Evolutionary conservation across 345 rosid species (phyloP), one percentile per base, ranked within the genome.

Genomic region (Cardamine resedifolia): DNA sequence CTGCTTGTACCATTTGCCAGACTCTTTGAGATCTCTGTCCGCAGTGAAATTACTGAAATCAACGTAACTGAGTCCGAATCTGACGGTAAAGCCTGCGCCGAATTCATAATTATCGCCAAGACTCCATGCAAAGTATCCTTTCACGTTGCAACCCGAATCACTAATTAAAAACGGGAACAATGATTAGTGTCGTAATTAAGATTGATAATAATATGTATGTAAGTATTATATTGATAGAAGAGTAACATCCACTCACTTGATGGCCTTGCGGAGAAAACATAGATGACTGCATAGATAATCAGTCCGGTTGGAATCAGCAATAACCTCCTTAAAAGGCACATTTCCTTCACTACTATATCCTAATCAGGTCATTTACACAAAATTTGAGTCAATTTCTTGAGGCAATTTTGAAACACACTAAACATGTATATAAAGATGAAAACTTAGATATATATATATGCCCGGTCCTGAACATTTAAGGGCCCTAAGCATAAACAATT

Each of bases 231-330:
- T 4, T 10, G 0, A 12, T 38, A 12, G 64, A 19, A n/a, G 21
- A n/a, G 21, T 68, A 43, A n/a, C 14, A 33, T 34, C 2, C 1
- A 64, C 77, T 64, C 39, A 73, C 77, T 44, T 11, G 65, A 73
- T 56, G 4, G 36, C 77, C 39, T 73, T 56, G 1, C 71, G 64
- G 49, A 73, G 49, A 20, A 55, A 73, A 55, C 77, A 73, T 0
- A 73, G 58, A 56, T 73, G 77, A 12, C 77, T 73, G 16, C 77
- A 73, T 0, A 64, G 21, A 73, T 73, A 73, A 73, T 45, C 49
- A 31, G 53, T 73, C 47, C 71, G 26, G 16, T 47, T 55, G 39
- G 1, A 24, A 64, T 73, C 77, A 9, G 7, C 6, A 7, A 3
- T 2, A 56, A 1, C 15, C 18, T 1, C 58, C 1, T 18, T 5